Percentiles rank a stretch among this genome's conserved stretches.
phyloP scores from a whole-genome alignment of 176 grass and related monocot species.

The Rhynchospora breviuscula region DNA sequence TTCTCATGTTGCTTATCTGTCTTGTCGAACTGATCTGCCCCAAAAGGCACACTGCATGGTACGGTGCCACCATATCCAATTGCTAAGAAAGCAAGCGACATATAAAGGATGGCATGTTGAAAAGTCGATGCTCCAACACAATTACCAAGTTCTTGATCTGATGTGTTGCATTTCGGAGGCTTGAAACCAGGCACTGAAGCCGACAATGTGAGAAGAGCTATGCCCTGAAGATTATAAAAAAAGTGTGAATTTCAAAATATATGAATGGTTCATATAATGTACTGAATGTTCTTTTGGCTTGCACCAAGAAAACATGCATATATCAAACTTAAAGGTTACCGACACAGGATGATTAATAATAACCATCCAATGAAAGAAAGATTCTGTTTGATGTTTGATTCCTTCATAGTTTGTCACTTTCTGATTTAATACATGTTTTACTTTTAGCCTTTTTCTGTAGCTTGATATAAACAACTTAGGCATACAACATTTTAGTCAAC shows the following conservation, averaged over 20 bases:
- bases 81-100: conserved; percentile 45
- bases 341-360: too few species aligned
- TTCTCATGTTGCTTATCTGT: conserved; percentile 33
- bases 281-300: not conserved
- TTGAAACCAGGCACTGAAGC: conserved; percentile 16
- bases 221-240: conserved; percentile 4
- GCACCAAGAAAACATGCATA: too few species aligned
- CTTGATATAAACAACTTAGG: not conserved
- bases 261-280: not conserved
- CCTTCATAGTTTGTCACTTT: not conserved
- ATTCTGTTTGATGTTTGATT: not conserved
- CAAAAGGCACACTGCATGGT: conserved; percentile 54
- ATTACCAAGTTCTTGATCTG: not conserved
- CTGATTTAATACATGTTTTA: not conserved
- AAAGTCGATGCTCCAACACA: conserved; percentile 37
- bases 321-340: too few species aligned
- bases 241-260: not conserved
- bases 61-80: conserved; percentile 43
- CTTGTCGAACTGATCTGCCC: conserved; percentile 49
- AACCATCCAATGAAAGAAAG: too few species aligned
- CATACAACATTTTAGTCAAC: not conserved
- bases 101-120: conserved; percentile 36
- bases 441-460: not conserved
- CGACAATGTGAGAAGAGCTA: conserved; percentile 15
- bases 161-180: not conserved